Evolutionary conservation across 1,284 basidiomycete genomes (phyloP), one percentile per base, ranked within the genome.

Genomic region (Blastosporella zonata): DNA sequence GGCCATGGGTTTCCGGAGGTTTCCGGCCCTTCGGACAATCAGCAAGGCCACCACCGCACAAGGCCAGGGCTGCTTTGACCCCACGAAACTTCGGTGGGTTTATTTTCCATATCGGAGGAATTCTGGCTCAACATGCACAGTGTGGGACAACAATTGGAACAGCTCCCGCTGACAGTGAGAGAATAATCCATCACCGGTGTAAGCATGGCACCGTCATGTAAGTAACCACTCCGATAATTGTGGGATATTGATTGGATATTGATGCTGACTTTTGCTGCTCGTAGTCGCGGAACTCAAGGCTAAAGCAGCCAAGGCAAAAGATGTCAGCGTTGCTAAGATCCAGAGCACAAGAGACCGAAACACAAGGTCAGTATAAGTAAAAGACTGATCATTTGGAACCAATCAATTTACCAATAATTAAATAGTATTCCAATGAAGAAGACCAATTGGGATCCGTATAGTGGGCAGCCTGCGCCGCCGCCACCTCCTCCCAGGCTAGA

Each of bases 221-320:
- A 18, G 12, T 44, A 34, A 12, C 17, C 6, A 21, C 21, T 31
- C 33, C 13, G 23, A 23, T 7, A 34, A 25, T 36, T 13, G 3
- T 40, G n/a, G 21, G 22, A 49, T 39, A 21, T n/a, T 15, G n/a
- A 20, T 15, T n/a, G n/a, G 13, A 33, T 10, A n/a, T 7, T 15
- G 25, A 17, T 47, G n/a, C 28, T 31, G 7, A 29, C 31, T 2
- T n/a, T n/a, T n/a, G n/a, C 27, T 27, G 12, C 21, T 43, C 12
- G n/a, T 50, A 81, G 79, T 84, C 49, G 75, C 82, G 29, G 81
- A 83, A 47, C 65, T 88, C 47, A 84, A 84, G 62, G 75, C 74
- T 33, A 83, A 78, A 54, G 85, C 86, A 2, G 61, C 67, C 15
- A 80, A 78, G 49, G 81, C 73, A 13, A 83, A 82, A 53, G 77